Base-by-base conservation (phyloP, 805 yeast species). In the Ogataea glucozyma region DNA sequence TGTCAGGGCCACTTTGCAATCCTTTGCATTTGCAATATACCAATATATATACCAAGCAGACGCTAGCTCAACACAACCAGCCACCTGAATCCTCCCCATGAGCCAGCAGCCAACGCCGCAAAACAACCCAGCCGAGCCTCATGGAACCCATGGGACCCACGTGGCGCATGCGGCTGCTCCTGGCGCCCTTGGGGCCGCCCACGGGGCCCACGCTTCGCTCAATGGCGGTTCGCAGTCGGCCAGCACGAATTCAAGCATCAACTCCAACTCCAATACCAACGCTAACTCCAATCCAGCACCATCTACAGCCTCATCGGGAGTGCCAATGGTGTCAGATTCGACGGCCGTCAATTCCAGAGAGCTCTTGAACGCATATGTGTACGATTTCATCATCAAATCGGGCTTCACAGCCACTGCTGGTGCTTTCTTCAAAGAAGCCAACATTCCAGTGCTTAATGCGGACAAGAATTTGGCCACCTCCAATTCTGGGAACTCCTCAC, bases 371-470 rank as follows among this genome's bases (percentile, higher is more conserved):
- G 89, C 91, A 6, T 89, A 88, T 62, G 82, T 89, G 26, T 87
- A 88, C 60, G 97, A 89, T 64, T 90, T 88, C 56, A 69, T 89
- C 48, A 58, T 85, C 55, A 89, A 89, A 63, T 80, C 85, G 40
- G 76, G 86, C 21, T 71, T 87, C 36, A 74, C 77, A 10, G 79
- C 78, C 36, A 81, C 95, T 4, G 97, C 96, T 1, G 71, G 73
- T 40, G 76, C 79, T 18, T 88, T 89, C 59, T 78, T 76, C 55
- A 76, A 74, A 49, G 97, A 89, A 62, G 89, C 95, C 0, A 88
- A 83, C 40, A 71, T 87, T 6, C 81, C 81, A 20, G 56, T 70
- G 45, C 61, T 61, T 53, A 70, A 45, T 51, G 62, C 56, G 66
- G 57, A 56, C 26, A 48, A 51, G 18, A 52, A 46, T 22, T 16